Base-by-base conservation (phyloP, 2,329 filamentous ascomycete species). In the Paraconiothyrium brasiliense region DNA sequence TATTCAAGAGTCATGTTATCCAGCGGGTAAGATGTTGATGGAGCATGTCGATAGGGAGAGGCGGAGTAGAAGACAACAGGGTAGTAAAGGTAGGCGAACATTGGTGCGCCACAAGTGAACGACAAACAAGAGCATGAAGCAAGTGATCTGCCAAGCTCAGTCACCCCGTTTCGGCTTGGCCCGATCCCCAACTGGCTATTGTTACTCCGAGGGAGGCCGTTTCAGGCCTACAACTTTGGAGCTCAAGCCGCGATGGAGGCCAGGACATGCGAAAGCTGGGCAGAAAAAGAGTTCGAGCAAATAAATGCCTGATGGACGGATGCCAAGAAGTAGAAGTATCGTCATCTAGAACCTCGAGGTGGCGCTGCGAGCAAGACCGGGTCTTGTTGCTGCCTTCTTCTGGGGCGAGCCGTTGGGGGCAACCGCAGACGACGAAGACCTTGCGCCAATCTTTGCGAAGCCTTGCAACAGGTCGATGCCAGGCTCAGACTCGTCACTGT, bases 391-490 rank as follows among this genome's bases (percentile, higher is more conserved):
- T 4, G 54, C 57, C 37, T 71, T 68, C 69, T 77, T 77, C 60
- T 72, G 66, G 13, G 76, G 76, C 27, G 75, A 77, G 35, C 75
- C 76, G 39, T 78, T 77, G 9, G 74, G 67, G 6, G 76, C 75
- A 41, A 77, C 72, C 48, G 70, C 69, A 27, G 71, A 67, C 2
- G 35, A 43, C n/a, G 50, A 30, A 30, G 69, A 59, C 32, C 73
- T 64, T 5, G 78, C 74, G 54, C 90, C 90, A 73, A 93, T 93
- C 80, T 89, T 91, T 74, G 90, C 87, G 70, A 93, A 93, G 10
- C 90, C 90, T 72, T 92, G 89, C 49, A 91, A 84, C 66, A 93
- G 89, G 70, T 93, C 91, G 54, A 93, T 84, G 14, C 85, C 79
- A 61, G 89, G 87, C 60, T 86, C 83, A 3, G 81, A 81, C 44